A percentile compares a stretch with the other conserved stretches of the same genome.
These are phyloP conservation scores for Trapa incisa DNA, from an alignment of 345 rosid species.

Conservation along the genomic window DNA sequence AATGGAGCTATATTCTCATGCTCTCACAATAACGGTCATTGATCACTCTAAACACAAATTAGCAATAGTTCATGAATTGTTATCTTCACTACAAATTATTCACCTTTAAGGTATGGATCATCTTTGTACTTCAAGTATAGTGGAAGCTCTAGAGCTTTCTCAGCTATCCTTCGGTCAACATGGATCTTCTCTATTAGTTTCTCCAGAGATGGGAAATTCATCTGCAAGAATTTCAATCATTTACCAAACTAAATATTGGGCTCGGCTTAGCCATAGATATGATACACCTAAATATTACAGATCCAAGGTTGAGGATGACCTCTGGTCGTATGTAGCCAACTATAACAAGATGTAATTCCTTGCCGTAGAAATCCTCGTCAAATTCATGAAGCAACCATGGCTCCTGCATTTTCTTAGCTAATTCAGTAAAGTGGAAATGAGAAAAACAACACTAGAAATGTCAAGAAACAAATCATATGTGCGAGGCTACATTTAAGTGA, in stretches of 20 bases:
- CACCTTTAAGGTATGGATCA: slow-evolving; percentile 32
- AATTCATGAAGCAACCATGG: slow-evolving; percentile 94
- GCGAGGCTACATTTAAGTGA: slow-evolving; percentile 3
- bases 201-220: slow-evolving; percentile 65
- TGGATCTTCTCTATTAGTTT: slow-evolving; percentile 61
- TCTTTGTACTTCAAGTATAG: slow-evolving; percentile 37
- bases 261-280: background rate
- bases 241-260: background rate
- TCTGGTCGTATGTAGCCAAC: slow-evolving; percentile 89
- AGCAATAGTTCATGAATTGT: background rate
- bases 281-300: background rate
- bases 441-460: background rate
- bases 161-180: slow-evolving; percentile 53
- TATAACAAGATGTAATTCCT: slow-evolving; percentile 60
- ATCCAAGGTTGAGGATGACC: slow-evolving; percentile 20
- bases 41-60: background rate
- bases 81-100: background rate
- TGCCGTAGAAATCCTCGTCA: slow-evolving; percentile 74
- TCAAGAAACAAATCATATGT: background rate
- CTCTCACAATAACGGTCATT: background rate
- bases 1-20: no score
- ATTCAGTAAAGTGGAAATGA: background rate
- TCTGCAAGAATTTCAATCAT: slow-evolving; percentile 23
- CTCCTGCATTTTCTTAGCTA: slow-evolving; percentile 32
- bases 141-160: slow-evolving; percentile 73